These are phyloP conservation scores for Aspergillus puulaauensis DNA, from an alignment of 2,329 filamentous ascomycete genomes.

Conservation along the genomic window DNA sequence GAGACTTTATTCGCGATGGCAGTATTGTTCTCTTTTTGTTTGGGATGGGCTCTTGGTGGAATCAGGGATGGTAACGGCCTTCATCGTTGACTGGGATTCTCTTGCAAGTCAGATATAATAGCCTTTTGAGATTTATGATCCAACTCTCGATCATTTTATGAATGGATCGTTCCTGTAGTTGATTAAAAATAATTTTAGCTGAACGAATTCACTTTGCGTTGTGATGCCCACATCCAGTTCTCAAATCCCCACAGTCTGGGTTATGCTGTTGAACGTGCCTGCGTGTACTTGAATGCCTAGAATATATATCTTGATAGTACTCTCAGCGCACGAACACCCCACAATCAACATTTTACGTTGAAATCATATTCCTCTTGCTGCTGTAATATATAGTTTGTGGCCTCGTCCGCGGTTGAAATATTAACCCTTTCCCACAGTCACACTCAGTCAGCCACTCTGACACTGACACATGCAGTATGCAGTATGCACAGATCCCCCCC, in stretches of 20 bases:
- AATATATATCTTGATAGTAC: background rate
- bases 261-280: background rate
- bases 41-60: slow-evolving; percentile 44
- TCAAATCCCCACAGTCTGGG: background rate
- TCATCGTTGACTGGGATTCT: background rate
- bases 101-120: background rate
- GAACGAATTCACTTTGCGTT: background rate
- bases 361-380: too few species aligned
- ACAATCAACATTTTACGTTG: background rate
- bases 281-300: background rate
- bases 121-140: background rate
- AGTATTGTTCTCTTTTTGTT: slow-evolving; percentile 47
- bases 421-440: too few species aligned
- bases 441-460: too few species aligned
- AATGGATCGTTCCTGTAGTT: background rate
- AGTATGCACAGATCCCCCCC: too few species aligned
- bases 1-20: slow-evolving; percentile 43
- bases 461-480: too few species aligned
- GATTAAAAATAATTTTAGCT: background rate
- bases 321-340: background rate
- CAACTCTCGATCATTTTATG: background rate
- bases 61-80: slow-evolving; percentile 29
- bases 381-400: too few species aligned
- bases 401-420: too few species aligned
- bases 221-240: background rate